These are phyloP conservation scores for Citrullus amarus DNA, from an alignment of 306 rosid genomes.

Conservation along the genomic window DNA sequence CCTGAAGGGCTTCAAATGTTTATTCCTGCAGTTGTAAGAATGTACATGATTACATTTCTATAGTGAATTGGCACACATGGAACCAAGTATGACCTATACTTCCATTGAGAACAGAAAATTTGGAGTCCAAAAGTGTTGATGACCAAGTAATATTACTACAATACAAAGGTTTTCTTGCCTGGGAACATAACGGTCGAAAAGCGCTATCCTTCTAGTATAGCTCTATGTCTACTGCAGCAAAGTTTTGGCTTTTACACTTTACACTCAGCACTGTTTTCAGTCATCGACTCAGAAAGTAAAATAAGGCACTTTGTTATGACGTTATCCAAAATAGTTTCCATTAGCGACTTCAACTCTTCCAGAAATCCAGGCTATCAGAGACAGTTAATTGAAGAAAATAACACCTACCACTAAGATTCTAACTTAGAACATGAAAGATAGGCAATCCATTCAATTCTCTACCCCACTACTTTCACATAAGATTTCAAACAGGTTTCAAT, in stretches of 20 bases:
- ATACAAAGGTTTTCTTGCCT: neutral
- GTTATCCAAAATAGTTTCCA: neutral
- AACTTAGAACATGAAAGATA: neutral
- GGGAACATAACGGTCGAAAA: neutral
- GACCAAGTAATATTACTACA: neutral
- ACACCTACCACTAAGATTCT: neutral
- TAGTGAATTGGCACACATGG: neutral
- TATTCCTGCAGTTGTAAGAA: neutral
- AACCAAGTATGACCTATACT: neutral
- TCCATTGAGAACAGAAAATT: neutral
- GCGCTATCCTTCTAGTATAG: neutral
- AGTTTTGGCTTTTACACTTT: neutral
- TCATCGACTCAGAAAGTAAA: neutral
- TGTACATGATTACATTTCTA: neutral
- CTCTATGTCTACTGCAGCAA: neutral
- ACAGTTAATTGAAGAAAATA: neutral
- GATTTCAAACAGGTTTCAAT: neutral
- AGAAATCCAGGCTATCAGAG: neutral
- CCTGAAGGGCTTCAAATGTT: neutral
- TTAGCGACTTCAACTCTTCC: neutral
- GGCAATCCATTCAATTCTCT: neutral
- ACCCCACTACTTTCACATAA: neutral
- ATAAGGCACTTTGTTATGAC: neutral
- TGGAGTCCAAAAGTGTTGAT: neutral
- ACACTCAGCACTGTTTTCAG: neutral